A percentile compares a stretch with the other conserved stretches of the same genome.
phyloP scores from a whole-genome alignment of 2,329 filamentous ascomycete genomes.

The Pestalotiopsis sp. region DNA sequence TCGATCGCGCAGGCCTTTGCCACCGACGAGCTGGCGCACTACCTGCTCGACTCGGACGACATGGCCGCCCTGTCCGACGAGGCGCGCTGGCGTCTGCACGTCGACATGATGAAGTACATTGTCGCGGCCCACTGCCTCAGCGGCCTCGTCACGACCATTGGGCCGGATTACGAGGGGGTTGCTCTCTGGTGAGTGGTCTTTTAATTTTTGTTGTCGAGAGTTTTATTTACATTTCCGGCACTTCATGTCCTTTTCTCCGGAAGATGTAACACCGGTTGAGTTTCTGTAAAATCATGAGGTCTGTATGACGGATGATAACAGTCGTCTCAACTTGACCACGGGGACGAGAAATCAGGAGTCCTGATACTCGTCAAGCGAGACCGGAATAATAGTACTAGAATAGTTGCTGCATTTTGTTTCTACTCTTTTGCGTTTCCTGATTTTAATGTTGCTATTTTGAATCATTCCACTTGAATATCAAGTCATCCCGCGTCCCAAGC shows the following conservation, averaged over 20 bases:
- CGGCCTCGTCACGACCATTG: slow-evolving; percentile 75
- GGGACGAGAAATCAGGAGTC: too few relatives aligned
- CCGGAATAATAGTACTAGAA: too few relatives aligned
- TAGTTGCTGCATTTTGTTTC: too few relatives aligned
- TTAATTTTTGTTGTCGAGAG: background rate
- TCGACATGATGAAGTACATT: slow-evolving; percentile 77
- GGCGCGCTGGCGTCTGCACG: slow-evolving; percentile 75
- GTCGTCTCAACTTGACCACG: too few relatives aligned
- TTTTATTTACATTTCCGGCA: background rate
- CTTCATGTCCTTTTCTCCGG: background rate
- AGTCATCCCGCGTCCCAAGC: too few relatives aligned
- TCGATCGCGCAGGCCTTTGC: slow-evolving; percentile 80
- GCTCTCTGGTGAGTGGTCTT: slow-evolving; percentile 70
- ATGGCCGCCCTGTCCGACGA: slow-evolving; percentile 64
- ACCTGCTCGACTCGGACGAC: slow-evolving; percentile 75
- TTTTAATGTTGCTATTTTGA: too few relatives aligned
- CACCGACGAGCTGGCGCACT: slow-evolving; percentile 73
- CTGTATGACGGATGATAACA: too few relatives aligned
- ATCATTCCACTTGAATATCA: too few relatives aligned
- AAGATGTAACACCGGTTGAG: background rate
- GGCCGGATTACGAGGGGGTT: slow-evolving; percentile 76
- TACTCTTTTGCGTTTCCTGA: too few relatives aligned
- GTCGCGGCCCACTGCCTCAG: slow-evolving; percentile 75
- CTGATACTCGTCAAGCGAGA: too few relatives aligned
- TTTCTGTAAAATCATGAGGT: too few relatives aligned